These are phyloP conservation scores for Graphilbum fragrans DNA, from an alignment of 2,329 filamentous ascomycete species.

Conservation along the genomic window DNA sequence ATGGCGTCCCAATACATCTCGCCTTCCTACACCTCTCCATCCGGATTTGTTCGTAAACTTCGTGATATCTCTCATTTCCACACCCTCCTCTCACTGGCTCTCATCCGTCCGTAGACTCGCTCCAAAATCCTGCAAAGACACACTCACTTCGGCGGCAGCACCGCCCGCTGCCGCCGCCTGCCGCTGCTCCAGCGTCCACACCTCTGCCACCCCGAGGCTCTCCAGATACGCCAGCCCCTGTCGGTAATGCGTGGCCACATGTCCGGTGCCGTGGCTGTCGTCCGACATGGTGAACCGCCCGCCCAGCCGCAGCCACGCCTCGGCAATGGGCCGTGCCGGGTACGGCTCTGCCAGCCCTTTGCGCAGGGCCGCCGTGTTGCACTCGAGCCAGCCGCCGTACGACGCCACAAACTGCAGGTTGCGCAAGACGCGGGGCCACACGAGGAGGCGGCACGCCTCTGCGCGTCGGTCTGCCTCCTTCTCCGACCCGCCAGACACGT, in stretches of 20 bases:
- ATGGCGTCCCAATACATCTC: not conserved
- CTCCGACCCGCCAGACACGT: constrained; percentile 17
- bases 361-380: constrained; percentile 76
- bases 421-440: constrained; percentile 58
- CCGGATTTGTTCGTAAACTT: too few relatives aligned
- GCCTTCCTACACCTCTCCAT: not conserved
- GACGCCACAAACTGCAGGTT: constrained; percentile 60
- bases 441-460: constrained; percentile 29
- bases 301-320: constrained; percentile 59
- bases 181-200: constrained; percentile 43
- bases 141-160: constrained; percentile 21
- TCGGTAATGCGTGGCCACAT: constrained; percentile 76
- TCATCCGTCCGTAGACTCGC: constrained; percentile 2
- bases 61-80: not conserved
- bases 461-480: constrained; percentile 22
- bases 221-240: constrained; percentile 60
- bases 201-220: constrained; percentile 47
- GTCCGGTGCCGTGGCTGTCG: constrained; percentile 81
- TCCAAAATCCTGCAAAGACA: constrained; percentile 8
- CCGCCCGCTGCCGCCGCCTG: constrained; percentile 11
- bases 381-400: constrained; percentile 76
- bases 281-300: constrained; percentile 87
- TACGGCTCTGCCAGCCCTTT: constrained; percentile 91
- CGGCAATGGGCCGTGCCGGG: constrained; percentile 65
- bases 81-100: not conserved